phyloP scores from a whole-genome alignment of 306 rosid genomes.

The Albizia julibrissin region DNA sequence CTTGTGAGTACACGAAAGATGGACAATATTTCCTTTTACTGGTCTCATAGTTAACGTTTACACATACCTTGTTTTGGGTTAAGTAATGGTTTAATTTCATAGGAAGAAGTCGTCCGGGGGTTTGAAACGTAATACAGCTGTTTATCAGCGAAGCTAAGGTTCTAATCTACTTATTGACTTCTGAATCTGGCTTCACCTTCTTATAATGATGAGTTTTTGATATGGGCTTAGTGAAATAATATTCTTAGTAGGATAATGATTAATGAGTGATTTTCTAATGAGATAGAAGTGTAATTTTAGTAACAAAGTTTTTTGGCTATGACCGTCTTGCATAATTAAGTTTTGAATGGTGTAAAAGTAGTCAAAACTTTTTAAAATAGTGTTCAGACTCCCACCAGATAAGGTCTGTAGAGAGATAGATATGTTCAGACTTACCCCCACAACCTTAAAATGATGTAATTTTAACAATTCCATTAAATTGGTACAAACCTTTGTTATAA shows the following conservation, averaged over 20 bases:
- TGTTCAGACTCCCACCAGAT: no score
- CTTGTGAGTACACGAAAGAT: constrained; percentile 58
- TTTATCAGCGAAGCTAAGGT: constrained; percentile 2
- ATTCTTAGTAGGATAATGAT: background rate
- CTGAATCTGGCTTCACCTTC: background rate
- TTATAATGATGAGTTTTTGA: constrained; percentile 7
- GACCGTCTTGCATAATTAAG: no score
- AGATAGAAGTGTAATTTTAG: no score
- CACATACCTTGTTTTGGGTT: constrained; percentile 7
- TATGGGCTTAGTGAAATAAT: constrained; percentile 4
- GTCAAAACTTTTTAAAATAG: no score
- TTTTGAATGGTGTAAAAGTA: no score
- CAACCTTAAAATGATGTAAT: no score
- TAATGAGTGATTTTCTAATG: background rate
- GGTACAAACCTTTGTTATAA: no score
- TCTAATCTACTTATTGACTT: constrained; percentile 16
- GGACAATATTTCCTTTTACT: background rate
- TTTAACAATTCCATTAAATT: no score
- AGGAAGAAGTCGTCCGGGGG: background rate
- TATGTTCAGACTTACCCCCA: rapidly evolving
- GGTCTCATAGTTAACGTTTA: background rate
- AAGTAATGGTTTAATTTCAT: background rate
- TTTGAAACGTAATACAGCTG: background rate
- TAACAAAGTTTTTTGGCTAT: no score
- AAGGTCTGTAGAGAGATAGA: no score